Percentiles rank a stretch among this genome's conserved stretches.
phyloP scores from a whole-genome alignment of 1,284 basidiomycete species.

The Sphagnurus paluster region DNA sequence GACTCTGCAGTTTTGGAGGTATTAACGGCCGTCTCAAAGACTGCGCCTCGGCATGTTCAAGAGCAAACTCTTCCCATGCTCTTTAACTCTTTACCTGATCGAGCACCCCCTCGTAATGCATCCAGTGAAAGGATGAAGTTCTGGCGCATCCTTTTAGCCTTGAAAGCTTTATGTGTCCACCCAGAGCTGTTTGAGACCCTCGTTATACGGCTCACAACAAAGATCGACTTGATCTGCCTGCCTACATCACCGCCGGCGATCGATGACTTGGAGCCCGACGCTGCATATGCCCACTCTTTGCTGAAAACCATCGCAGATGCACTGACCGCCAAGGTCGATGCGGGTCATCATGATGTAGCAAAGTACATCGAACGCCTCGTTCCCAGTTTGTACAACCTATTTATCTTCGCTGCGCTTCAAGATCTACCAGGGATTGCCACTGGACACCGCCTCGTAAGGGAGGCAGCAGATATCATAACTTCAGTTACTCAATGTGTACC shows the following conservation, averaged over 20 bases:
- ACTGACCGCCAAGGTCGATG: constrained; percentile 64
- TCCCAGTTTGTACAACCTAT: constrained; percentile 69
- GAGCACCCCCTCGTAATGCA: constrained; percentile 58
- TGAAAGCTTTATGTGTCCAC: constrained; percentile 76
- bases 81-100: constrained; percentile 73
- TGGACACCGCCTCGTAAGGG: constrained; percentile 66
- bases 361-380: constrained; percentile 80
- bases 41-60: constrained; percentile 67
- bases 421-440: constrained; percentile 44
- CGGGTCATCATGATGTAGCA: constrained; percentile 64
- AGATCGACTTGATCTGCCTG: constrained; percentile 75
- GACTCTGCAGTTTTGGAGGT: constrained; percentile 63
- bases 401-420: constrained; percentile 56
- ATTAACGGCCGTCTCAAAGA: constrained; percentile 65
- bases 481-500: constrained; percentile 67
- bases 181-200: constrained; percentile 84
- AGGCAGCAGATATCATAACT: constrained; percentile 65
- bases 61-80: constrained; percentile 81
- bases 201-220: constrained; percentile 77
- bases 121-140: constrained; percentile 57
- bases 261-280: constrained; percentile 50
- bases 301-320: constrained; percentile 68
- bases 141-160: constrained; percentile 70
- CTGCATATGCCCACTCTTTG: constrained; percentile 86
- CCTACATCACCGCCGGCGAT: constrained; percentile 24